These are phyloP conservation scores for Saccharum spontaneum DNA, from an alignment of 176 grass and related monocot genomes.

Conservation along the genomic window DNA sequence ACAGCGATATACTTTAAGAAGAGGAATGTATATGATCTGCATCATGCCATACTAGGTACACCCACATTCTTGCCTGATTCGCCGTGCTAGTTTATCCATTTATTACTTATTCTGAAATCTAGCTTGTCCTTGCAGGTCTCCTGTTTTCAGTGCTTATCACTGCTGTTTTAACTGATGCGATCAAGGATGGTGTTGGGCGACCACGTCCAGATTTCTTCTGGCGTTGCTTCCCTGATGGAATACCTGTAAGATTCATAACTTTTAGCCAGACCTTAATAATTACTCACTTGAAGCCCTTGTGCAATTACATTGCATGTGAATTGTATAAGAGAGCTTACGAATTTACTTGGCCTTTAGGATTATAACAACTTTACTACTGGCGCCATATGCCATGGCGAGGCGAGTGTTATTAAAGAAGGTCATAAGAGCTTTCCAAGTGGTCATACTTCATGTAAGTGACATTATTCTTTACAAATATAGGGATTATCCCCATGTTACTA, in stretches of 20 bases:
- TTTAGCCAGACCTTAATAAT: not conserved
- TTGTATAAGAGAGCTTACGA: not conserved
- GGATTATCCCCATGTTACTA: not conserved
- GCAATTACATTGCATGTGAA: not conserved
- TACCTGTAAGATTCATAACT: slow-evolving; percentile 33
- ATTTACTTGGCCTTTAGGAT: slow-evolving; percentile 32
- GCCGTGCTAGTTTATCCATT: not conserved
- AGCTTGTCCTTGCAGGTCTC: slow-evolving; percentile 46
- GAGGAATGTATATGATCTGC: slow-evolving; percentile 84
- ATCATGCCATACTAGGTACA: slow-evolving; percentile 71
- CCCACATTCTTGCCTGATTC: not conserved
- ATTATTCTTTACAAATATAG: not conserved
- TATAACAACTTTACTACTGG: slow-evolving; percentile 60
- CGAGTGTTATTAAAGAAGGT: slow-evolving; percentile 76
- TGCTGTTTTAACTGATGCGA: slow-evolving; percentile 75
- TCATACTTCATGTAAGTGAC: slow-evolving; percentile 72
- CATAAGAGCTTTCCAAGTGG: slow-evolving; percentile 88
- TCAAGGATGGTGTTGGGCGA: slow-evolving; percentile 76
- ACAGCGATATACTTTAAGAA: slow-evolving; percentile 65
- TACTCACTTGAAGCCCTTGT: not conserved
- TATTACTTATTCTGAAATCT: slow-evolving; percentile 23
- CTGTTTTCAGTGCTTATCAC: slow-evolving; percentile 79
- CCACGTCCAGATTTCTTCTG: slow-evolving; percentile 87
- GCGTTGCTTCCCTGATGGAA: slow-evolving; percentile 81
- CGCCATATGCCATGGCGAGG: slow-evolving; percentile 67